Base-by-base conservation (phyloP, 2,329 filamentous ascomycete species). In the Fusarium duplospermum region DNA sequence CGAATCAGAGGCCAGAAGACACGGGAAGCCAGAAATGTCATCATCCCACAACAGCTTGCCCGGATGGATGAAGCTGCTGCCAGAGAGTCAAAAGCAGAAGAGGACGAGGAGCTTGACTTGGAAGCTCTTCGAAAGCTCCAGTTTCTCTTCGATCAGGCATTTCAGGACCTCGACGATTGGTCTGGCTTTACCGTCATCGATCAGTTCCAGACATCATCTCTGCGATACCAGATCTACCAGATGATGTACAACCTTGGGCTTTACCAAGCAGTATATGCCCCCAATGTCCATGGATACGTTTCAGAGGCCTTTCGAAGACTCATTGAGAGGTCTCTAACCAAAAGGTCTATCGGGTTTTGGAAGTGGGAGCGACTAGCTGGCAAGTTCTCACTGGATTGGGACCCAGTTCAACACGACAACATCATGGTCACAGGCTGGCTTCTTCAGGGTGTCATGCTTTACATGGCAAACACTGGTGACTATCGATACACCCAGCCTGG, bases 391-490 rank as follows among this genome's bases (percentile, higher is more conserved):
- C 22, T 62, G 1, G 60, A 62, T 11, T 62, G 40, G 29, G 60
- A 62, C 29, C 60, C 60, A 1, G 35, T 62, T 20, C 29, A 62
- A 14, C 45, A 27, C 16, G 60, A 62, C 45, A 62, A 62, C 31
- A 62, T 62, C 31, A 62, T 62, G 60, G 60, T 54, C 14, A 62
- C 35, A 4, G 60, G 40, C 5, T 62, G 31, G 11, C 60, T 62
- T n/a, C 35, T 42, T 20, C 35, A 50, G 8, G 60, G 20, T 20
- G 35, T 54, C 35, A 42, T 50, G 35, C 60, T 62, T 16, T 62
- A 62, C 60, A 50, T 22, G 18, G 24, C 35, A 4, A 27, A n/a
- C 11, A 50, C 60, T 13, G n/a, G 60, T 2, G 60, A 62, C 11
- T n/a, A n/a, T 10, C 6, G 60, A 29, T 62, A 62, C 16, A 35